Conservation (phyloP, 768 basidiomycete genomes). For the Rhodotorula babjevae region DNA sequence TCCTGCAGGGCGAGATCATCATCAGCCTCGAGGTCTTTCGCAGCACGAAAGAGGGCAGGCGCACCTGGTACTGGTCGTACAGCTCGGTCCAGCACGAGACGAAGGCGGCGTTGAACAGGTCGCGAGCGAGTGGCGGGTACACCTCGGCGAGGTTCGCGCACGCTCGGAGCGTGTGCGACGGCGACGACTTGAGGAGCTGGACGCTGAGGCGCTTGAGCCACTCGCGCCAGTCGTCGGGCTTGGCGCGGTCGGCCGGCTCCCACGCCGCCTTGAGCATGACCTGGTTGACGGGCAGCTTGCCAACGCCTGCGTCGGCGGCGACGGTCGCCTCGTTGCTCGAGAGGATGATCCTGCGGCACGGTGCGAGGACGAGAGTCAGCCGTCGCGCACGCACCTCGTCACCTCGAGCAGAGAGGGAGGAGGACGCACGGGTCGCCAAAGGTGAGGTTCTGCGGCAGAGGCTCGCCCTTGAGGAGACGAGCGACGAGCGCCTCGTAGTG, state of each 20-base stretch:
- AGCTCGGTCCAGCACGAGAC: constrained; percentile 95
- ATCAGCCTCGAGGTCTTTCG: not conserved
- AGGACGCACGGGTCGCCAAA: constrained; percentile 59
- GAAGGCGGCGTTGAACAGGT: constrained; percentile 96
- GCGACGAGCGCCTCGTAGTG: constrained; percentile 82
- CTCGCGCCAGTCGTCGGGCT: constrained; percentile 77
- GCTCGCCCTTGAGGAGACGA: constrained; percentile 86
- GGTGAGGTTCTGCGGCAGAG: constrained; percentile 76
- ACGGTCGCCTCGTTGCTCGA: constrained; percentile 43
- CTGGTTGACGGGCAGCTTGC: constrained; percentile 89
- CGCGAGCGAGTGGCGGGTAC: constrained; percentile 82
- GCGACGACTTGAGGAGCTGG: constrained; percentile 96
- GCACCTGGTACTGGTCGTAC: constrained; percentile 91
- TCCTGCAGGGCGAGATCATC: constrained; percentile 56
- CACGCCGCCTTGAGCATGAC: constrained; percentile 95
- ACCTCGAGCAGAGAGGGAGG: constrained; percentile 43
- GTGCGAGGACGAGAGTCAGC: constrained; percentile 8
- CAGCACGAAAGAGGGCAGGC: not conserved
- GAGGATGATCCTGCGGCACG: constrained; percentile 45
- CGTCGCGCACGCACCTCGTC: too few relatives aligned
- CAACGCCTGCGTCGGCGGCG: constrained; percentile 62
- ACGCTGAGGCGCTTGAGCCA: constrained; percentile 92
- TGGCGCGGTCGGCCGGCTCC: constrained; percentile 59
- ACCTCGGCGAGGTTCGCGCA: constrained; percentile 91
- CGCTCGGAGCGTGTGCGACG: constrained; percentile 93